phyloP scores from a whole-genome alignment of 2,329 filamentous ascomycete genomes.

The Lecanicillium sp. region DNA sequence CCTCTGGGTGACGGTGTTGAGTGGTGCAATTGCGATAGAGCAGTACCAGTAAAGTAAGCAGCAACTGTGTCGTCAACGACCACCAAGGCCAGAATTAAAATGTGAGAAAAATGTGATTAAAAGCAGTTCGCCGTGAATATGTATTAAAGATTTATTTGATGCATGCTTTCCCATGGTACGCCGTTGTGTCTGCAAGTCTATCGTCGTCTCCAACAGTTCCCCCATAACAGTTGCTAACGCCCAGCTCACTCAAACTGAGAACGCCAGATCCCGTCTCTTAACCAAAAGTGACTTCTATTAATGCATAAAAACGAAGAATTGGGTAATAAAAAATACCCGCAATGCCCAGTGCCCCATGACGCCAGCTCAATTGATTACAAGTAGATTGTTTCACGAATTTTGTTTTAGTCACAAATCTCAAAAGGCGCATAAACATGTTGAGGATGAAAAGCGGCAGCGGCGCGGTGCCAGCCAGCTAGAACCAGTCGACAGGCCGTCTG shows the following conservation, averaged over 20 bases:
- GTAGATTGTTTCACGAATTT: neutral
- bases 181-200: neutral
- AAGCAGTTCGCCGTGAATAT: neutral
- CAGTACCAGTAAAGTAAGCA: slow-evolving; percentile 5
- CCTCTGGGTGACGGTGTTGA: slow-evolving; percentile 3
- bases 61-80: neutral
- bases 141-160: slow-evolving; percentile 1
- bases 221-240: slow-evolving; percentile 11
- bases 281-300: slow-evolving; percentile 2
- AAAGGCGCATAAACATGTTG: neutral
- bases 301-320: neutral
- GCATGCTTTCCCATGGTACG: slow-evolving; percentile 1
- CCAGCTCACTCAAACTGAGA: slow-evolving; percentile 8
- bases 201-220: neutral
- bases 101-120: neutral
- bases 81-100: neutral
- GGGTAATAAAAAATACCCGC: neutral
- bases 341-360: slow-evolving; percentile 1
- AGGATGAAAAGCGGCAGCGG: neutral
- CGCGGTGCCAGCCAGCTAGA: slow-evolving; percentile 8
- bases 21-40: slow-evolving; percentile 11
- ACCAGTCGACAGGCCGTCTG: slow-evolving; percentile 3
- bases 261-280: neutral
- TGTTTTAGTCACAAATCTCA: neutral
- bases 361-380: slow-evolving; percentile 6